phyloP scores from a whole-genome alignment of 2,329 filamentous ascomycete genomes.

The Metarhizium album region DNA sequence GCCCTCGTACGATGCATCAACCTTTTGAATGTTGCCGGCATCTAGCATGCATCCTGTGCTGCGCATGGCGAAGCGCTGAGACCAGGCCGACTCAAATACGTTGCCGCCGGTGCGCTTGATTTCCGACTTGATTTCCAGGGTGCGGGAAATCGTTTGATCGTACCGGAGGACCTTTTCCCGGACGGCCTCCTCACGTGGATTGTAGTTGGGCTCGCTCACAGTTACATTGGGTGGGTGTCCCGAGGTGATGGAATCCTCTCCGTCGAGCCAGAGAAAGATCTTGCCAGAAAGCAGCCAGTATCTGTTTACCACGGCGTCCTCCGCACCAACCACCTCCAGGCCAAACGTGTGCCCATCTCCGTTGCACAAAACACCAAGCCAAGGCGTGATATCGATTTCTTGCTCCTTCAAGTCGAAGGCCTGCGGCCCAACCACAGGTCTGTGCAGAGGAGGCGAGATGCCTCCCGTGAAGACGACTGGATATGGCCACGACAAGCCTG shows the following conservation, averaged over 20 bases:
- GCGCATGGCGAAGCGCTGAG: constrained; percentile 43
- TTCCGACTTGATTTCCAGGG: constrained; percentile 46
- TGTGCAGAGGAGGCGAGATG: constrained; percentile 64
- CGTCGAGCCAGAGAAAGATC: constrained; percentile 65
- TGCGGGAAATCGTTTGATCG: constrained; percentile 40
- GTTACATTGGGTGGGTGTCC: constrained; percentile 1
- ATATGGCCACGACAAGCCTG: constrained; percentile 72
- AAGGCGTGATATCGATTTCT: constrained; percentile 74
- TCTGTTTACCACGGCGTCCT: constrained; percentile 35
- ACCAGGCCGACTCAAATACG: constrained; percentile 33
- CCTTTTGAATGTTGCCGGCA: constrained; percentile 29
- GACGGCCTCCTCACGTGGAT: neutral
- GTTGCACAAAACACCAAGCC: constrained; percentile 58
- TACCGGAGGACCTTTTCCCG: constrained; percentile 19
- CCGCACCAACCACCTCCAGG: constrained; percentile 55
- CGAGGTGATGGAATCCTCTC: constrained; percentile 35
- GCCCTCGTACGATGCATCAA: constrained; percentile 10
- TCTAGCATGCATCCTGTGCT: constrained; percentile 36
- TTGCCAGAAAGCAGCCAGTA: constrained; percentile 71
- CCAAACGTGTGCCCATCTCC: constrained; percentile 54
- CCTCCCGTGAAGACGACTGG: constrained; percentile 77
- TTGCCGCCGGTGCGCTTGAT: constrained; percentile 26
- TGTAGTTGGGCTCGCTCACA: neutral
- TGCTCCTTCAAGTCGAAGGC: constrained; percentile 70
- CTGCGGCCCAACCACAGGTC: constrained; percentile 68